Evolutionary conservation across 306 rosid genomes (phyloP).

Genomic region (Lathyrus sativus): DNA sequence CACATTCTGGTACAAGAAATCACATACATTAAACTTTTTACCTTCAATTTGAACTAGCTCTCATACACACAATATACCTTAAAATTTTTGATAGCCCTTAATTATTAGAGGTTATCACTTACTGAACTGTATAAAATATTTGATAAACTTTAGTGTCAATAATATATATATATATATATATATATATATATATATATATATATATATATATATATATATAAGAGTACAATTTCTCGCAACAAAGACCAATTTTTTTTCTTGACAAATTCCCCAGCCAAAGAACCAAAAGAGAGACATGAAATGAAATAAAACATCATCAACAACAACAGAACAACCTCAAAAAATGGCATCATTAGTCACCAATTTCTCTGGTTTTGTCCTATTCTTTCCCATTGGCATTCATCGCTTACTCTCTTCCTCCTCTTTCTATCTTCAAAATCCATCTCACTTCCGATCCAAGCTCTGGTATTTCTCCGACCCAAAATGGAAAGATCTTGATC

Average conservation of each 20-base stretch:
- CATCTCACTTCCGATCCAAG: conserved; percentile 73
- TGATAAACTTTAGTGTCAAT: no score
- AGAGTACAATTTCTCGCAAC: no score
- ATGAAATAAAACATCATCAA: neutral
- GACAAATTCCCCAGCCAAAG: neutral
- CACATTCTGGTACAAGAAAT: no score
- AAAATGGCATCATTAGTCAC: conserved; percentile 74
- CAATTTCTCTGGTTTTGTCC: conserved; percentile 67
- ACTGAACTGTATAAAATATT: no score
- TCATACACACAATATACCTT: no score
- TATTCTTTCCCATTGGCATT: conserved; percentile 65
- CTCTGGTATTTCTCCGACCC: conserved; percentile 78
- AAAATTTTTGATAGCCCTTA: no score
- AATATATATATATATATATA: no score
- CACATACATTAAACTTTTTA: no score
- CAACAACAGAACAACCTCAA: conserved; percentile 15
- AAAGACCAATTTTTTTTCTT: conserved; percentile 3
- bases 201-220: no score
- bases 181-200: no score
- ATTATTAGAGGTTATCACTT: no score
- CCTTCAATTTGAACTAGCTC: no score
- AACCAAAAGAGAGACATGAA: conserved; percentile 8
- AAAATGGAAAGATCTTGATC: conserved; percentile 69
- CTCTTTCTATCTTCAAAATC: conserved; percentile 73
- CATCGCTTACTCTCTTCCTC: conserved; percentile 74